Evolutionary conservation across 1,284 basidiomycete species (phyloP).

Genomic region (Veloporphyrellus conicus): DNA sequence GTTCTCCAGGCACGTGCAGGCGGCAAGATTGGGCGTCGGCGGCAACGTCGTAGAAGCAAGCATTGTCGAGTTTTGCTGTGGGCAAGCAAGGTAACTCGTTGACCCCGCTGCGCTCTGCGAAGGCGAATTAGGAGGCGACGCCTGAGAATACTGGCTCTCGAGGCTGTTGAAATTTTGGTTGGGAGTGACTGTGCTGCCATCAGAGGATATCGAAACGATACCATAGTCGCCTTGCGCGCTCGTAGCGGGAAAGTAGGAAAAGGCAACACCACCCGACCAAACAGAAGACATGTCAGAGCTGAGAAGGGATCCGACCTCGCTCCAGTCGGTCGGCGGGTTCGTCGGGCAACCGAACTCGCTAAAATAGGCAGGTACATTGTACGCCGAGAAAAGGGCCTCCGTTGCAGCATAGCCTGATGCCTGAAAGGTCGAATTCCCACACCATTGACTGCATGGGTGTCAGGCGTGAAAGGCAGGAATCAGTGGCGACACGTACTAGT

Average conservation of each 20-base stretch:
- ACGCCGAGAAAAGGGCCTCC: slow-evolving; percentile 55
- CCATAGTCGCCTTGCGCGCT: slow-evolving; percentile 71
- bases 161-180: slow-evolving; percentile 70
- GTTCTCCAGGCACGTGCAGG: slow-evolving; percentile 73
- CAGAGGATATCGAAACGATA: slow-evolving; percentile 70
- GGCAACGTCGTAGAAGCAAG: slow-evolving; percentile 70
- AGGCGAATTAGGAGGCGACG: slow-evolving; percentile 64
- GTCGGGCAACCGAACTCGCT: slow-evolving; percentile 84
- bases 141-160: slow-evolving; percentile 54
- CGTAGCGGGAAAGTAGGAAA: slow-evolving; percentile 78
- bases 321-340: slow-evolving; percentile 68
- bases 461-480: slow-evolving; percentile 4
- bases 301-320: slow-evolving; percentile 74
- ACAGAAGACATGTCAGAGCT: slow-evolving; percentile 67
- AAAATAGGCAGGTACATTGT: slow-evolving; percentile 84
- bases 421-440: slow-evolving; percentile 62
- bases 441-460: slow-evolving; percentile 61
- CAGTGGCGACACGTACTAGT: slow-evolving; percentile 52
- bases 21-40: slow-evolving; percentile 74
- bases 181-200: slow-evolving; percentile 58
- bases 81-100: slow-evolving; percentile 62
- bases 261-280: slow-evolving; percentile 88
- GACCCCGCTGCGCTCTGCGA: slow-evolving; percentile 50
- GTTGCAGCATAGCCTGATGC: slow-evolving; percentile 53
- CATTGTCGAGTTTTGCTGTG: slow-evolving; percentile 53